phyloP scores from a whole-genome alignment of 2,329 filamentous ascomycete genomes.

The Sarocladium strictum region DNA sequence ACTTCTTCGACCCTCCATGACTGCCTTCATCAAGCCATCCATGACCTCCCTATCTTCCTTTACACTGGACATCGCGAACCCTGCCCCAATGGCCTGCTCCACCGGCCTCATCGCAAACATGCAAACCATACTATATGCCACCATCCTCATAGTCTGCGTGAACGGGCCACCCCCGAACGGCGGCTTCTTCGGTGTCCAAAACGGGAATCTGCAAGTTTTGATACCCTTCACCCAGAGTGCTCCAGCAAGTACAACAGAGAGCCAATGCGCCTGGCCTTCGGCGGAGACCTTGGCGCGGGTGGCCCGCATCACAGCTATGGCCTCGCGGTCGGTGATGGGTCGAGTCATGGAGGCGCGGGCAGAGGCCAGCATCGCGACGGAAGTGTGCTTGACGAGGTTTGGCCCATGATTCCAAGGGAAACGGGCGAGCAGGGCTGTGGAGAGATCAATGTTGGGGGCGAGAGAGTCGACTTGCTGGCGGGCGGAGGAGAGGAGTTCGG shows the following conservation, averaged over 20 bases:
- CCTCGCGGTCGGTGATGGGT: not conserved
- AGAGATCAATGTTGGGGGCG: not conserved
- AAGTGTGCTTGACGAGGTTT: not conserved
- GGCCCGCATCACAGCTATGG: not conserved
- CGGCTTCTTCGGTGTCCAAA: conserved; percentile 3
- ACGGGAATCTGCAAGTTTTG: conserved; percentile 3
- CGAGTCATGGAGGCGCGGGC: not conserved
- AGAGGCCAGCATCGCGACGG: not conserved
- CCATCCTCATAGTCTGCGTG: not conserved
- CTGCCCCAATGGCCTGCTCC: not conserved
- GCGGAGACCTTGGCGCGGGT: not conserved
- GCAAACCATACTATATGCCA: not conserved
- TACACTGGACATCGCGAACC: not conserved
- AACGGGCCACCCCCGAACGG: not conserved
- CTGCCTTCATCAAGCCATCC: not conserved
- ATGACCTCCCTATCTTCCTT: not conserved
- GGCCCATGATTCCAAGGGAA: not conserved
- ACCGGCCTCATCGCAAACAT: not conserved
- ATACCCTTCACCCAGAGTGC: not conserved
- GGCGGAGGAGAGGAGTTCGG: not conserved
- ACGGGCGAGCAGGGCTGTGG: not conserved
- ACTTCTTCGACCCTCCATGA: not conserved
- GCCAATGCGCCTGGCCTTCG: not conserved
- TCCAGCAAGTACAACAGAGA: not conserved
- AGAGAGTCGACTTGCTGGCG: not conserved